Evolutionary conservation across 179 eudicot species (phyloP).

Genomic region (Dionaea muscipula): DNA sequence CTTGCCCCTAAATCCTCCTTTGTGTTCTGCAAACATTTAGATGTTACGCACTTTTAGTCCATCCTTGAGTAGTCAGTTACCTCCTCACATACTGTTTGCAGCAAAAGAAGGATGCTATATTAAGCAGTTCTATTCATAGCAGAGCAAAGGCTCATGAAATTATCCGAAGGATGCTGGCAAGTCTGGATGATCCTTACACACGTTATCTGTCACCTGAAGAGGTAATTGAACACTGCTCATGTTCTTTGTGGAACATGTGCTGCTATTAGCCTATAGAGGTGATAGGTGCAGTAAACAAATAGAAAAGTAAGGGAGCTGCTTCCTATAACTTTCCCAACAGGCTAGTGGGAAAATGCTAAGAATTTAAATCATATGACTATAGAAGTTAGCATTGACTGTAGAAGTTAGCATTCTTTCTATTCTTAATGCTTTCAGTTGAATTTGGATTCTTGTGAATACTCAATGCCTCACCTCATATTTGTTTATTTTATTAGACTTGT

Average conservation of each 20-base stretch:
- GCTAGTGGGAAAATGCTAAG: too few species aligned
- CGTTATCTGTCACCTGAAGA: constrained; percentile 74
- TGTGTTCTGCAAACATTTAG: too few species aligned
- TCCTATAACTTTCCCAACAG: too few species aligned
- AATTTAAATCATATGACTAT: too few species aligned
- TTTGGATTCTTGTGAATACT: too few species aligned
- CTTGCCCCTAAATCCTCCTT: too few species aligned
- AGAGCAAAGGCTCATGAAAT: constrained; percentile 81
- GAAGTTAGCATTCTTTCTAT: too few species aligned
- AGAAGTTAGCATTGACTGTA: too few species aligned
- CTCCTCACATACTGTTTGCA: constrained; percentile 17
- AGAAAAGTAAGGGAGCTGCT: background rate
- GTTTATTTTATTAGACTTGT: too few species aligned
- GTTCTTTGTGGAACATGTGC: background rate
- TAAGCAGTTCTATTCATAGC: constrained; percentile 46
- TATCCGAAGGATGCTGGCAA: constrained; percentile 60
- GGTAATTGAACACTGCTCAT: constrained; percentile 30
- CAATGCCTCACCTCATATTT: too few species aligned
- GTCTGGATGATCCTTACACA: constrained; percentile 86
- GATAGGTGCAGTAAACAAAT: background rate
- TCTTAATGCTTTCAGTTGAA: too few species aligned
- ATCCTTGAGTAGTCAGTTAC: background rate
- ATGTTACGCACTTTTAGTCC: background rate
- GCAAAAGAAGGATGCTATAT: constrained; percentile 67
- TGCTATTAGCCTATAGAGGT: background rate